Evolutionary conservation across 345 rosid species (phyloP).

Genomic region (Combretum micranthum): DNA sequence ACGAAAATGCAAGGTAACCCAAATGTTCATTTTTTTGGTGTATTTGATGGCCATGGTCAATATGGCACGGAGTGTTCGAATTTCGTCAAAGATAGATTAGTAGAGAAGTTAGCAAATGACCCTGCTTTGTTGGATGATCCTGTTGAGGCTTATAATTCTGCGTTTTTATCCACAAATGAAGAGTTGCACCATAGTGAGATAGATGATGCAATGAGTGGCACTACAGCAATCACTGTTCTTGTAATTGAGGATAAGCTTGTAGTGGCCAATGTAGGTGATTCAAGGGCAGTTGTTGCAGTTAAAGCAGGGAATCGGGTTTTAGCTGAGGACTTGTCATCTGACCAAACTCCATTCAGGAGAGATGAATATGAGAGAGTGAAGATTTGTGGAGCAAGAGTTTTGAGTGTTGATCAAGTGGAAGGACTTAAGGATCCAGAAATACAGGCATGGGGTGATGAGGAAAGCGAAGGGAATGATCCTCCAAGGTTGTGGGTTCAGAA

Average conservation of each 20-base stretch:
- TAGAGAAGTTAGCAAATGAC: slow-evolving; percentile 57
- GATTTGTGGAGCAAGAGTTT: slow-evolving; percentile 80
- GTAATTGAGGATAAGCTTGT: slow-evolving; percentile 68
- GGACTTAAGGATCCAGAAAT: slow-evolving; percentile 80
- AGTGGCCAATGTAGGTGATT: slow-evolving; percentile 97
- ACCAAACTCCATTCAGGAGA: slow-evolving; percentile 92
- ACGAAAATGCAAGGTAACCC: slow-evolving; percentile 80
- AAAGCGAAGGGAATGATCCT: slow-evolving; percentile 86
- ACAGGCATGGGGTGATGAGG: slow-evolving; percentile 85
- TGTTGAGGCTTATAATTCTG: slow-evolving; percentile 54
- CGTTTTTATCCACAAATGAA: slow-evolving; percentile 49
- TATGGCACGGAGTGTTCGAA: slow-evolving; percentile 71
- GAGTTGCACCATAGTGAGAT: slow-evolving; percentile 70
- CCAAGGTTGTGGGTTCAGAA: slow-evolving; percentile 95
- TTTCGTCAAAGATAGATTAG: slow-evolving; percentile 68
- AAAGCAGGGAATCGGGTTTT: slow-evolving; percentile 48
- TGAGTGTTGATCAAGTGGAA: slow-evolving; percentile 94
- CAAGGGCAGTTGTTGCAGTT: slow-evolving; percentile 85
- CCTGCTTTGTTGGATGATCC: slow-evolving; percentile 64
- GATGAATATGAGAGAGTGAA: slow-evolving; percentile 93
- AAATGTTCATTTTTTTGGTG: slow-evolving; percentile 84
- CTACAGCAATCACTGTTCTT: slow-evolving; percentile 90
- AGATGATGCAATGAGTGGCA: slow-evolving; percentile 94
- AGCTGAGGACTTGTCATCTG: slow-evolving; percentile 80
- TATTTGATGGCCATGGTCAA: slow-evolving; percentile 88